phyloP scores from a whole-genome alignment of 257 asterid species.

The Solanum clarkiae region DNA sequence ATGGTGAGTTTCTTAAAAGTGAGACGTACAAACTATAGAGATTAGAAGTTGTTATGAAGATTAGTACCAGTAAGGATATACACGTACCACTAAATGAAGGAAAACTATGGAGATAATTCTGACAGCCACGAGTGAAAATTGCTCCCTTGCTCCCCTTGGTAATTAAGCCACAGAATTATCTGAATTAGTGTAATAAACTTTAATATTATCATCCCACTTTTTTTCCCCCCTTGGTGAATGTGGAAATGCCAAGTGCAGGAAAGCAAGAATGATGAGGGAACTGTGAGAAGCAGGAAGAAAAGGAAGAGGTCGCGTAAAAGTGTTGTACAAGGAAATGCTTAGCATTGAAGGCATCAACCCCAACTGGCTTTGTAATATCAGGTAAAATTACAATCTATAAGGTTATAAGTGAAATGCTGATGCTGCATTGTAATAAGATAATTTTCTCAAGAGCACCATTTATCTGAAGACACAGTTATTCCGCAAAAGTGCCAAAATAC shows the following conservation, averaged over 20 bases:
- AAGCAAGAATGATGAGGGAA: neutral
- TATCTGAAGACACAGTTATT: neutral
- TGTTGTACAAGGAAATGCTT: neutral
- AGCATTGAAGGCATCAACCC: neutral
- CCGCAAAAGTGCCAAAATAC: neutral
- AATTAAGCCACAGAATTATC: neutral
- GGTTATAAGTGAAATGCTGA: neutral
- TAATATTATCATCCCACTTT: neutral
- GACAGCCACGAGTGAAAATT: neutral
- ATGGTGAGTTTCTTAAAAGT: neutral
- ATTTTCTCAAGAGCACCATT: neutral
- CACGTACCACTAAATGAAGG: neutral
- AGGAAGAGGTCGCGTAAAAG: neutral
- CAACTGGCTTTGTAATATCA: neutral
- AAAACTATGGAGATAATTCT: too few species aligned
- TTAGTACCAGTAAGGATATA: neutral
- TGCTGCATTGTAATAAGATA: neutral
- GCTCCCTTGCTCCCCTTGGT: neutral
- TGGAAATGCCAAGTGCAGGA: conserved; percentile 2
- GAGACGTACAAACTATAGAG: neutral
- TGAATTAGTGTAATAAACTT: neutral
- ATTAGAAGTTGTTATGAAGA: neutral
- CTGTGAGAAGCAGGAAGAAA: neutral
- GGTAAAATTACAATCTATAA: neutral
- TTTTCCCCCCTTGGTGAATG: neutral